Evolutionary conservation across 306 rosid species (phyloP).

Genomic region (Quercus rubra): DNA sequence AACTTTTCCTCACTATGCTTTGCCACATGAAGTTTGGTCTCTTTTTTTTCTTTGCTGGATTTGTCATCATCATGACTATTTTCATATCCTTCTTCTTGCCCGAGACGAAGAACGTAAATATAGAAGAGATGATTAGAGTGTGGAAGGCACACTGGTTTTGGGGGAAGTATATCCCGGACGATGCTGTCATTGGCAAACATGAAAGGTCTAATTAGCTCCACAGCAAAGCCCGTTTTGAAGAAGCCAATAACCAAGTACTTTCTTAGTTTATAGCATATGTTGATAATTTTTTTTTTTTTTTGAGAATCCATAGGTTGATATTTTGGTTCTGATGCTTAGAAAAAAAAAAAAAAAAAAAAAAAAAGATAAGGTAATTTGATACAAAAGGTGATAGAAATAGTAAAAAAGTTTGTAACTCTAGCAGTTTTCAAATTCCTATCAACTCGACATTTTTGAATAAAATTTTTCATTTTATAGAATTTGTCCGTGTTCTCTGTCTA

Average conservation of each 20-base stretch:
- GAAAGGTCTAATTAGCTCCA: neutral
- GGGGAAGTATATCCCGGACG: slow-evolving; percentile 24
- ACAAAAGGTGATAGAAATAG: too few species aligned
- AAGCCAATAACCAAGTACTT: neutral
- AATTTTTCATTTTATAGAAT: too few species aligned
- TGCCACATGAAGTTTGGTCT: slow-evolving; percentile 58
- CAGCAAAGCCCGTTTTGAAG: neutral
- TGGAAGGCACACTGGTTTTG: slow-evolving; percentile 62
- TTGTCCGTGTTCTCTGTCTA: too few species aligned
- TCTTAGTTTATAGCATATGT: too few species aligned
- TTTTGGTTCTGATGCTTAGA: too few species aligned
- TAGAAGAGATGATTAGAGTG: slow-evolving; percentile 48
- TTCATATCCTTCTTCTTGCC: slow-evolving; percentile 41
- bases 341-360: too few species aligned
- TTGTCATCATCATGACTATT: slow-evolving; percentile 38
- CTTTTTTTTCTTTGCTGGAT: slow-evolving; percentile 48
- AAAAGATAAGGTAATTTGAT: too few species aligned
- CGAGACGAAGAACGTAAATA: slow-evolving; percentile 50
- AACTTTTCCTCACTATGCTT: slow-evolving; percentile 46
- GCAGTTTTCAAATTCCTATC: too few species aligned
- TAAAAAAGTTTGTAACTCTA: too few species aligned
- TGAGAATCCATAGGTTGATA: too few species aligned
- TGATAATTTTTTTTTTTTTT: too few species aligned
- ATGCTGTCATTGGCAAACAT: neutral
- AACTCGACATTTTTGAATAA: too few species aligned